Evolutionary conservation across 2,329 filamentous ascomycete species (phyloP).

Genomic region (Arthrobotrys conoides): DNA sequence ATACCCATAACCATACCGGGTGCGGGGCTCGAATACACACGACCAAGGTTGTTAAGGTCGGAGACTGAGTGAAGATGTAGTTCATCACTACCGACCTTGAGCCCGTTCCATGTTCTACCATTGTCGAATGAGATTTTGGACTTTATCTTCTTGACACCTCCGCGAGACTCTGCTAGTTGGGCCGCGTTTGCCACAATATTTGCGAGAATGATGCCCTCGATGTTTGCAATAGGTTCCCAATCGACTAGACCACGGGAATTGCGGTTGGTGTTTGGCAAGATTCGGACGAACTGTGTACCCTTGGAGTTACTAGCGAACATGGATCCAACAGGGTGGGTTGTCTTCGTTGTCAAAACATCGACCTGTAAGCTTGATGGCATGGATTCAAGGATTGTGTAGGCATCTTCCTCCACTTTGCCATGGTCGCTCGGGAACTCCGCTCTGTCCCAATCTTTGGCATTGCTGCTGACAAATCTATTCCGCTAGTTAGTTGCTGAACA

Average conservation of each 20-base stretch:
- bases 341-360: constrained; percentile 82
- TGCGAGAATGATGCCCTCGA: constrained; percentile 91
- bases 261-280: constrained; percentile 92
- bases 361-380: constrained; percentile 98
- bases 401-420: constrained; percentile 81
- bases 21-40: constrained; percentile 92
- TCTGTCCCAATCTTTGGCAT: constrained; percentile 88
- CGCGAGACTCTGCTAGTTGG: constrained; percentile 72
- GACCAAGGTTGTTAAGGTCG: constrained; percentile 82
- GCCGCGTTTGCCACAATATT: constrained; percentile 91
- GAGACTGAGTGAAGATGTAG: constrained; percentile 95
- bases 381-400: constrained; percentile 93
- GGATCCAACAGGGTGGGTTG: constrained; percentile 81
- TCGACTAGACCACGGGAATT: constrained; percentile 83
- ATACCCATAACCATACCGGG: constrained; percentile 94
- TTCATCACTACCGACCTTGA: constrained; percentile 76
- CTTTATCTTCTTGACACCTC: constrained; percentile 75
- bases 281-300: constrained; percentile 93
- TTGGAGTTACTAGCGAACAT: constrained; percentile 98
- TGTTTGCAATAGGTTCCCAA: constrained; percentile 92
- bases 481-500: constrained; percentile 39
- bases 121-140: constrained; percentile 96
- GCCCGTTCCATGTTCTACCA: constrained; percentile 83
- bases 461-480: constrained; percentile 75
- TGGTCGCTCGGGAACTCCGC: constrained; percentile 89